Conservation (phyloP, 768 basidiomycete species). For the Tulasnella sp. region DNA sequence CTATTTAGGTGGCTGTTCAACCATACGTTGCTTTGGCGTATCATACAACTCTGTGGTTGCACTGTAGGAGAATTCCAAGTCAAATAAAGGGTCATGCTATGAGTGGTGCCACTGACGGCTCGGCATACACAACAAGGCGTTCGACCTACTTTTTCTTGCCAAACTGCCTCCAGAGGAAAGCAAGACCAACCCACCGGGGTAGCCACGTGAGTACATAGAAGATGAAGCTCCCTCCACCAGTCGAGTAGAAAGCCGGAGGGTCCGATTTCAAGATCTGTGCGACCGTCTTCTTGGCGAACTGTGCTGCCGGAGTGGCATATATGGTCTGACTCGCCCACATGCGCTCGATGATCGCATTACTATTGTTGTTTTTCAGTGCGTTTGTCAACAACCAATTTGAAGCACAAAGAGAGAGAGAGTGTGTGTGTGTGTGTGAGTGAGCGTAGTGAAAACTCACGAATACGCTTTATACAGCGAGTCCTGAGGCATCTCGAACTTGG, state of each 20-base stretch:
- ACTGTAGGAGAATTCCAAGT: too few relatives aligned
- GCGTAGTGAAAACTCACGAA: background rate
- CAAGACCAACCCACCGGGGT: conserved; percentile 37
- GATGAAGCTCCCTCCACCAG: conserved; percentile 35
- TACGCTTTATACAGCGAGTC: conserved; percentile 41
- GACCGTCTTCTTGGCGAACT: conserved; percentile 47
- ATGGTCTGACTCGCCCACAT: conserved; percentile 42
- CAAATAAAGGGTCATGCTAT: too few relatives aligned
- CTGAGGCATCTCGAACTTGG: conserved; percentile 36
- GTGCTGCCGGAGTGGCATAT: conserved; percentile 38
- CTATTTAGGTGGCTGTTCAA: too few relatives aligned
- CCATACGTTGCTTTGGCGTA: too few relatives aligned
- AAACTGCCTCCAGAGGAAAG: conserved; percentile 34
- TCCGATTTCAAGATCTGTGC: conserved; percentile 33
- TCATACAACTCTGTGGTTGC: too few relatives aligned
- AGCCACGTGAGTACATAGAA: conserved; percentile 43
- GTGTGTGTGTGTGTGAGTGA: too few relatives aligned
- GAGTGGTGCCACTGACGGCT: too few relatives aligned
- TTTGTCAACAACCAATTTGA: conserved; percentile 5
- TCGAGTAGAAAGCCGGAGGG: conserved; percentile 42
- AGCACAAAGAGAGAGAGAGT: background rate
- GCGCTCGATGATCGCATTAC: conserved; percentile 43
- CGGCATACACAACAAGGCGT: too few relatives aligned
- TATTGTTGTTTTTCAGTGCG: conserved; percentile 26
- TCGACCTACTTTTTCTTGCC: conserved; percentile 26